Percentiles rank a stretch among this genome's conserved stretches.
Conservation (phyloP, 2,329 filamentous ascomycete species). For the Orbilia ellipsospora region DNA sequence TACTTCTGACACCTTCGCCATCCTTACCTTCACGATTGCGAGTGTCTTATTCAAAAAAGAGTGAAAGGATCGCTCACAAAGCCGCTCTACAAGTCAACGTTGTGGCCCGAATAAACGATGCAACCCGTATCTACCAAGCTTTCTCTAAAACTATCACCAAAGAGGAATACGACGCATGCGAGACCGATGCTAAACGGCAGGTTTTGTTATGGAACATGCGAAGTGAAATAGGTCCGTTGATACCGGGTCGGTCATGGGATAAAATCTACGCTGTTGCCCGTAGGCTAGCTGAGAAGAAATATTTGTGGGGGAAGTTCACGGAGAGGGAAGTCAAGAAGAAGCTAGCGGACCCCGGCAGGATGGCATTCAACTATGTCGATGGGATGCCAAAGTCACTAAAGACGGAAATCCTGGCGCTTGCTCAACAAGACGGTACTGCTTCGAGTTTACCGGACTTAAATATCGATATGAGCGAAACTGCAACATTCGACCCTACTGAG, state of each 20-base stretch:
- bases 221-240: conserved; percentile 8
- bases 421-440: background rate
- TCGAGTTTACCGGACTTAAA: background rate
- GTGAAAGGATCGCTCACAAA: background rate
- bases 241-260: conserved; percentile 14
- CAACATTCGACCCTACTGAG: background rate
- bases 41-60: background rate
- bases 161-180: conserved; percentile 11
- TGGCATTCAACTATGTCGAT: background rate
- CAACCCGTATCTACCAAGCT: conserved; percentile 25
- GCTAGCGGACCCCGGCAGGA: background rate
- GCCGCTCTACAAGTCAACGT: background rate
- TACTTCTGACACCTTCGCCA: background rate
- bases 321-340: background rate
- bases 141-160: conserved; percentile 4
- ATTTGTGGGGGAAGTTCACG: conserved; percentile 1
- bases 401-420: background rate
- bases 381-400: background rate
- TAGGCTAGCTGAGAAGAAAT: conserved; percentile 27
- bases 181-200: conserved; percentile 13
- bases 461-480: background rate
- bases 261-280: conserved; percentile 26
- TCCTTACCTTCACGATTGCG: background rate
- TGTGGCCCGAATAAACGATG: conserved; percentile 6
- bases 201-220: conserved; percentile 33